These are phyloP conservation scores for Colletotrichum cordylinicola DNA, from an alignment of 2,329 filamentous ascomycete genomes.

Conservation along the genomic window DNA sequence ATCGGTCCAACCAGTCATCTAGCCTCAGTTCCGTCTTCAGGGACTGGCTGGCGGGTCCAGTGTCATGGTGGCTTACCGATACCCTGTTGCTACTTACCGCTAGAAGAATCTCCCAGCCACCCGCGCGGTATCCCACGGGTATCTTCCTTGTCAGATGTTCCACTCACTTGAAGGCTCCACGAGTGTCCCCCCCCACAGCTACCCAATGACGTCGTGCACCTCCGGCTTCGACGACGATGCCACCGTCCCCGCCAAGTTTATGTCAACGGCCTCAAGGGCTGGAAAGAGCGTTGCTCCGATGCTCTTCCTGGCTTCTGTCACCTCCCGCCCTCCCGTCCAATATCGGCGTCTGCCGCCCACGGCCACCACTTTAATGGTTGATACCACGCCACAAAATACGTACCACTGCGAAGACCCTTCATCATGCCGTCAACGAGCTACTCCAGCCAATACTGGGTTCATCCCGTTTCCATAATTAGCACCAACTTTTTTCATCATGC, in stretches of 20 bases:
- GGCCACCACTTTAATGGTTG: background rate
- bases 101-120: background rate
- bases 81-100: background rate
- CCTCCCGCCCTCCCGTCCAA: slow-evolving; percentile 5
- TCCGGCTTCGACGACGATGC: slow-evolving; percentile 14
- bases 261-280: slow-evolving; percentile 12
- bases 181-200: slow-evolving; percentile 21
- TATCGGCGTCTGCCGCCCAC: slow-evolving; percentile 6
- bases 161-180: background rate
- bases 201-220: slow-evolving; percentile 19
- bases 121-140: background rate
- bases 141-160: background rate
- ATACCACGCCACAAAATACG: slow-evolving; percentile 2
- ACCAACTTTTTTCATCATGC: slow-evolving; percentile 13
- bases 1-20: slow-evolving; percentile 8
- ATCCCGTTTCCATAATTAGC: slow-evolving; percentile 23
- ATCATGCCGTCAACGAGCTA: slow-evolving; percentile 2
- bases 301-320: slow-evolving; percentile 8
- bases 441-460: slow-evolving; percentile 14
- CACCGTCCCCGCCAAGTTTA: slow-evolving; percentile 18
- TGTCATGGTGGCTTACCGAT: background rate
- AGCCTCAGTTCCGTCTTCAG: slow-evolving; percentile 7
- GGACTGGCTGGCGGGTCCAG: slow-evolving; percentile 5
- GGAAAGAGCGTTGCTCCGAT: slow-evolving; percentile 10
- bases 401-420: slow-evolving; percentile 11